Evolutionary conservation across 371 early-diverging fungal species (phyloP), one percentile per base, ranked within the genome.

Genomic region (Mucor lusitanicus): DNA sequence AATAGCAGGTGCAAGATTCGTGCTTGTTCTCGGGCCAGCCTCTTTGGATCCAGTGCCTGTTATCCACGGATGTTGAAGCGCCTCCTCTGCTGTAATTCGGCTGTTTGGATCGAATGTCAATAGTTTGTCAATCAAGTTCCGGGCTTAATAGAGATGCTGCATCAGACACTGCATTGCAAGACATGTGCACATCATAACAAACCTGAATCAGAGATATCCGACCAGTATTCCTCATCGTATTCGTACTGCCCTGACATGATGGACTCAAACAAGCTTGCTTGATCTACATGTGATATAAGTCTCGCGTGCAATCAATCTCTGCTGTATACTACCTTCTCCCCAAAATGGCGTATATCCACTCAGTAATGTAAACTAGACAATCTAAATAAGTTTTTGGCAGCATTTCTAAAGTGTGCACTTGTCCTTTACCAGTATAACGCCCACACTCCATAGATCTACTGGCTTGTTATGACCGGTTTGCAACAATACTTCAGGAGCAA

Each of bases 331-430:
- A 78, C 84, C 85, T 73, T 87, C 86, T 15, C 86, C 92, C 74
- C 94, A 94, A 82, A 95, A 98, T n/a, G 98, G 98, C 17, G 95
- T 89, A 67, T 86, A 88, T 5, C 98, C 98, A 74, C 92, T 90
- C 23, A 96, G 71, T 75, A 97, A 80, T 19, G 92, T 94, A 77
- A 90, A 96, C 54, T 81, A 63, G 8, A 59, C 37, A 57, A 4
- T 42, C 3, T 2, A 27, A 30, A 6, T 42, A 0, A 35, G 21
- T 19, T 12, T n/a, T 28, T 17, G n/a, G 42, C 35, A 21, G 46
- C 9, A 23, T 5, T 27, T 39, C 27, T 9, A 25, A 11, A 21
- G 1, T 13, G 6, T 23, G 4, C 4, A 23, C 21, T 27, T 0
- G 30, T 3, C 23, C 13, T 57, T 69, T 76, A 78, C 78, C 64